phyloP scores from a whole-genome alignment of 495 filamentous ascomycete genomes.

The Filosporella fistucella region DNA sequence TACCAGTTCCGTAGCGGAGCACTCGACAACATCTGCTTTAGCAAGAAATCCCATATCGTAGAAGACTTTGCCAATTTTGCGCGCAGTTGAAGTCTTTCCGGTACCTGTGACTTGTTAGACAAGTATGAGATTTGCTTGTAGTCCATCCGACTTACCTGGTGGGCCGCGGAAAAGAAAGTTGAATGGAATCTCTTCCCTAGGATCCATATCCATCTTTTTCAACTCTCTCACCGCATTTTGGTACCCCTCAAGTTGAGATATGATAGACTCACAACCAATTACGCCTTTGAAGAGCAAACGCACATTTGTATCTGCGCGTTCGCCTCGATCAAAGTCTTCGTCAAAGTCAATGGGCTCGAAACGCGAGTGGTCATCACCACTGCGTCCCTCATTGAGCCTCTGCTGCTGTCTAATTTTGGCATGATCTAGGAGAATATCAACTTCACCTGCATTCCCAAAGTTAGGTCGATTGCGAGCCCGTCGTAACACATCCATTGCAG shows the following conservation, averaged over 20 bases:
- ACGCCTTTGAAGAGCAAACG: slow-evolving; percentile 58
- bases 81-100: slow-evolving; percentile 43
- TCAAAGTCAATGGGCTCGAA: slow-evolving; percentile 69
- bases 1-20: slow-evolving; percentile 35
- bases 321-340: slow-evolving; percentile 53
- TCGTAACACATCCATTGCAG: slow-evolving; percentile 36
- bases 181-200: slow-evolving; percentile 50
- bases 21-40: slow-evolving; percentile 32
- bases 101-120: slow-evolving; percentile 28
- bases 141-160: slow-evolving; percentile 29
- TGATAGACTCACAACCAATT: slow-evolving; percentile 60
- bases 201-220: slow-evolving; percentile 48
- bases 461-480: slow-evolving; percentile 40
- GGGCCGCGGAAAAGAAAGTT: slow-evolving; percentile 63
- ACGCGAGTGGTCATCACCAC: slow-evolving; percentile 10
- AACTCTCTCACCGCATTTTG: slow-evolving; percentile 48
- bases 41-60: slow-evolving; percentile 40
- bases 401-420: slow-evolving; percentile 25
- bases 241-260: slow-evolving; percentile 56
- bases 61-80: slow-evolving; percentile 37
- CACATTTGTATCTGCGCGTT: slow-evolving; percentile 45
- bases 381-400: not conserved
- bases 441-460: slow-evolving; percentile 54
- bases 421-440: slow-evolving; percentile 25
- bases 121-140: not conserved